A percentile compares a stretch with the other conserved stretches of the same genome.
Evolutionary conservation across 1,139 yeast genomes (phyloP).

Genomic region (Kazachstania sp.): DNA sequence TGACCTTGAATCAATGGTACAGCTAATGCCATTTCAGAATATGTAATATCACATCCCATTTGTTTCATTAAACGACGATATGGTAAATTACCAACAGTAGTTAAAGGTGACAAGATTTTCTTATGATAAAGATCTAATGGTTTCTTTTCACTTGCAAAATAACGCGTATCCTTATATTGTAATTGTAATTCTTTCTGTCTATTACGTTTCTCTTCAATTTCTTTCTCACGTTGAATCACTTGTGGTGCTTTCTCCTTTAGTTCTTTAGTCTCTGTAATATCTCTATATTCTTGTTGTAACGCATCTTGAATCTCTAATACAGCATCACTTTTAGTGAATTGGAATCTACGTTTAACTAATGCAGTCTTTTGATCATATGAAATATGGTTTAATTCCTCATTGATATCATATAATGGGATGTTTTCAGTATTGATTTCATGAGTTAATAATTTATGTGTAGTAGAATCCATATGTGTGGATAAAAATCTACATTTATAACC

Average conservation of each 20-base stretch:
- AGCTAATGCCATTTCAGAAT: slow-evolving; percentile 85
- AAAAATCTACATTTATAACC: slow-evolving; percentile 93
- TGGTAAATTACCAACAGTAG: slow-evolving; percentile 96
- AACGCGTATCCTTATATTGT: slow-evolving; percentile 66
- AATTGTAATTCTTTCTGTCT: slow-evolving; percentile 33
- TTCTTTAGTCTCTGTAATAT: slow-evolving; percentile 15
- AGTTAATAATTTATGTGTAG: slow-evolving; percentile 38
- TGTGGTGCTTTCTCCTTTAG: slow-evolving; percentile 21
- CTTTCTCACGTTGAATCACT: slow-evolving; percentile 21
- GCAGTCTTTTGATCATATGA: slow-evolving; percentile 42
- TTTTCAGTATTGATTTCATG: slow-evolving; percentile 28
- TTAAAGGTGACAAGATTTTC: slow-evolving; percentile 87
- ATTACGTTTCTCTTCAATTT: slow-evolving; percentile 31
- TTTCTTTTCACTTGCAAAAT: slow-evolving; percentile 71
- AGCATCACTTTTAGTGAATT: slow-evolving; percentile 47
- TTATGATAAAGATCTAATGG: slow-evolving; percentile 57
- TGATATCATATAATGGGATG: slow-evolving; percentile 32
- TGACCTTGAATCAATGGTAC: slow-evolving; percentile 82
- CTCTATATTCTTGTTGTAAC: slow-evolving; percentile 37
- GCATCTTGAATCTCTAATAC: slow-evolving; percentile 50
- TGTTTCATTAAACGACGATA: slow-evolving; percentile 87
- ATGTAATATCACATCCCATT: slow-evolving; percentile 88
- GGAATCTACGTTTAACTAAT: slow-evolving; percentile 57
- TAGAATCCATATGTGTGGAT: slow-evolving; percentile 55
- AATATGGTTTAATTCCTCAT: slow-evolving; percentile 62